Conservation (phyloP, 805 yeast genomes). For the Pichia heedii region DNA sequence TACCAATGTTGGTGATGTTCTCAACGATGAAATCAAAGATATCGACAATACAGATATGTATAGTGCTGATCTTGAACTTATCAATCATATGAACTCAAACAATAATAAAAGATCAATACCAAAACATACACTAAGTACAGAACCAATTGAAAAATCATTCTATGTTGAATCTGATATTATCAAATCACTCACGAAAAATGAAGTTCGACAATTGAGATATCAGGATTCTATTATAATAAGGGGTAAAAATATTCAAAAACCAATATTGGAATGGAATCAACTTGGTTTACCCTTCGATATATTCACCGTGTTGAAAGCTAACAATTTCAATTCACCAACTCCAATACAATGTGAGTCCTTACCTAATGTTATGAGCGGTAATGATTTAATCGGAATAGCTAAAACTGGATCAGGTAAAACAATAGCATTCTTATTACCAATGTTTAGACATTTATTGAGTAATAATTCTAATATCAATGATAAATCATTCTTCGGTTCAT, state of each 20-base stretch:
- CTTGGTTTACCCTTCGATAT: slow-evolving; percentile 63
- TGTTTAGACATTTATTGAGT: slow-evolving; percentile 75
- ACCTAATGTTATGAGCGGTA: slow-evolving; percentile 84
- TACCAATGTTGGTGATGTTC: neutral
- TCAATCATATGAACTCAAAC: slow-evolving; percentile 22
- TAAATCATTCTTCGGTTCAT: slow-evolving; percentile 43
- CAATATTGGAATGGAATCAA: slow-evolving; percentile 72
- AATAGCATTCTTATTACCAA: slow-evolving; percentile 73
- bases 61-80: slow-evolving; percentile 23
- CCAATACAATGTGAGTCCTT: slow-evolving; percentile 87
- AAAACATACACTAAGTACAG: slow-evolving; percentile 37
- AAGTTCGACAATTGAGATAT: slow-evolving; percentile 45
- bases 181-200: slow-evolving; percentile 38
- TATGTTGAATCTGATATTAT: slow-evolving; percentile 55
- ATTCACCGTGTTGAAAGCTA: slow-evolving; percentile 40
- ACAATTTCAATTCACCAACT: slow-evolving; percentile 59
- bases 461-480: slow-evolving; percentile 31
- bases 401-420: slow-evolving; percentile 98
- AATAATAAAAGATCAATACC: slow-evolving; percentile 44
- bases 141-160: slow-evolving; percentile 51
- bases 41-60: slow-evolving; percentile 23
- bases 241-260: slow-evolving; percentile 48
- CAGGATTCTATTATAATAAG: slow-evolving; percentile 60
- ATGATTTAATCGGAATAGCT: slow-evolving; percentile 89
- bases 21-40: neutral